These are phyloP conservation scores for Elaeagnus macrophylla DNA, from an alignment of 306 rosid genomes.

Conservation along the genomic window DNA sequence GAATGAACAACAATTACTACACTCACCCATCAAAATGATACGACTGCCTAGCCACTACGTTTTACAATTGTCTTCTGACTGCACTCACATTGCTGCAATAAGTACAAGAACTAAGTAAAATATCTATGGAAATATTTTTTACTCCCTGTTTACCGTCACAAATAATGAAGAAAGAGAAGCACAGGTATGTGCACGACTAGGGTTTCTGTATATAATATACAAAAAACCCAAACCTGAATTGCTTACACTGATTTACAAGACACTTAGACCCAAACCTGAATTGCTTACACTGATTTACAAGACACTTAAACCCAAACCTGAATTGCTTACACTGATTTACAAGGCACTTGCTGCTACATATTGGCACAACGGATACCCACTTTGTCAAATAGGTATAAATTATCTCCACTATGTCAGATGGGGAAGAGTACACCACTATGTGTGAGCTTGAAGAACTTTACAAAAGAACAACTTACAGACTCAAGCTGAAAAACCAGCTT, in stretches of 20 bases:
- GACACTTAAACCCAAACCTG: constrained; percentile 28
- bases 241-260: constrained; percentile 26
- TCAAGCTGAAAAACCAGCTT: constrained; percentile 52
- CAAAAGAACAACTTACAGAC: constrained; percentile 19
- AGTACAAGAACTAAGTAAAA: too few relatives aligned
- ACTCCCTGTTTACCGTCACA: too few relatives aligned
- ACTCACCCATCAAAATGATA: too few relatives aligned
- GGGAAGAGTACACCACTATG: constrained; percentile 16
- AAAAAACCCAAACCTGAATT: constrained; percentile 32
- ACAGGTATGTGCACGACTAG: not conserved
- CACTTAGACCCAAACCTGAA: constrained; percentile 29
- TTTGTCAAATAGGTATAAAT: too few relatives aligned
- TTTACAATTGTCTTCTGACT: too few relatives aligned
- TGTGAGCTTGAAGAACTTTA: constrained; percentile 23
- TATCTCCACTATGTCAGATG: constrained; percentile 8
- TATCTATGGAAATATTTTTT: too few relatives aligned
- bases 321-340: constrained; percentile 29
- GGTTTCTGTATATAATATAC: constrained; percentile 48
- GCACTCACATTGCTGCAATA: too few relatives aligned
- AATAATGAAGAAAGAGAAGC: too few relatives aligned
- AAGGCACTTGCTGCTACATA: constrained; percentile 1
- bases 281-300: constrained; percentile 28
- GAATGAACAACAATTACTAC: too few relatives aligned
- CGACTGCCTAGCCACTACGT: too few relatives aligned
- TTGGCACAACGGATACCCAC: not conserved